A percentile compares a stretch with the other conserved stretches of the same genome.
phyloP scores from a whole-genome alignment of 2,329 filamentous ascomycete genomes.

The Scedosporium minutisporum region DNA sequence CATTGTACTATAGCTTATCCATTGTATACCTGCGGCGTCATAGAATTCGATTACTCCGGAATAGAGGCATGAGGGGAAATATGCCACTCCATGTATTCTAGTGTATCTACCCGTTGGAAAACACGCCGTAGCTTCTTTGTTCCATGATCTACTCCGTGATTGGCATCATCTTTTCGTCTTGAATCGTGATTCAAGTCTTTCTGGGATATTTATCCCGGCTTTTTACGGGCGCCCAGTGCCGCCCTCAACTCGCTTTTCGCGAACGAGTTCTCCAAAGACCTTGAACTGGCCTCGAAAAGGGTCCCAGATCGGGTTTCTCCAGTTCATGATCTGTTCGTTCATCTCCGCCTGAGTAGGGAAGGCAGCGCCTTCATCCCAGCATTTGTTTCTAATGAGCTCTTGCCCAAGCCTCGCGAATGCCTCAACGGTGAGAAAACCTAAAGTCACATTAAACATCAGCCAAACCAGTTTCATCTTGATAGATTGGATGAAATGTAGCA shows the following conservation, averaged over 20 bases:
- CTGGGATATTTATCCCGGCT: not conserved
- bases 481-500: constrained; percentile 6
- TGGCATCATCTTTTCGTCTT: not conserved
- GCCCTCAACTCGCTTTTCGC: too few relatives aligned
- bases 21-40: constrained; percentile 6
- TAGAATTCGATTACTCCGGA: not conserved
- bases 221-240: not conserved
- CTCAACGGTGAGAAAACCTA: constrained; percentile 32
- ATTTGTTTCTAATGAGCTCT: not conserved
- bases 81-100: not conserved
- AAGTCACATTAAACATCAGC: not conserved
- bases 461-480: too few relatives aligned
- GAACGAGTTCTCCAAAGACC: constrained; percentile 1
- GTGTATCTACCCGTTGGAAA: not conserved
- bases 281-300: constrained; percentile 15
- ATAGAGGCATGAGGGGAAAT: not conserved
- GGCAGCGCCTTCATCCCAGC: too few relatives aligned
- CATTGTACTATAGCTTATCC: constrained; percentile 1
- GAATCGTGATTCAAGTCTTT: not conserved
- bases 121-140: too few relatives aligned
- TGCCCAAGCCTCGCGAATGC: constrained; percentile 23
- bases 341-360: not conserved
- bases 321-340: constrained; percentile 9
- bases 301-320: constrained; percentile 13
- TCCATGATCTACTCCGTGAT: too few relatives aligned